phyloP scores from a whole-genome alignment of 257 asterid species.

The Cinchona pubescens region DNA sequence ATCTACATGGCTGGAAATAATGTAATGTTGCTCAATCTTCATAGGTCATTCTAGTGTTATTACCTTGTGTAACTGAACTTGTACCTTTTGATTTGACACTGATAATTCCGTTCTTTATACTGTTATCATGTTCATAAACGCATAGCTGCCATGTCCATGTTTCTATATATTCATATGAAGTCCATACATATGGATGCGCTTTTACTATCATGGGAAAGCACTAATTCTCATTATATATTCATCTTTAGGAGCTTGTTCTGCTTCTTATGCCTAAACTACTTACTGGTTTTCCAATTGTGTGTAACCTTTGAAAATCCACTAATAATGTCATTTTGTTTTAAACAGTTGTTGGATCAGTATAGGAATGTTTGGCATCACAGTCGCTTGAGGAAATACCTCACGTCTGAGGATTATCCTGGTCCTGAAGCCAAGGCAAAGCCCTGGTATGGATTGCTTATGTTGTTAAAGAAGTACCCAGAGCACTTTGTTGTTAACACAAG shows the following conservation, averaged over 20 bases:
- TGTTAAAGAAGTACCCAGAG: slow-evolving; percentile 84
- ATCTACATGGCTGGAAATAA: not conserved
- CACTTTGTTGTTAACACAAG: slow-evolving; percentile 89
- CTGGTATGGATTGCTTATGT: slow-evolving; percentile 83
- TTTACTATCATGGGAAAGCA: not conserved
- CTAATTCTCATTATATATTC: not conserved
- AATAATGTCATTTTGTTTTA: not conserved
- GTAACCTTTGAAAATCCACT: slow-evolving; percentile 3
- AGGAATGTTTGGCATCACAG: slow-evolving; percentile 78
- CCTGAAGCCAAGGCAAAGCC: slow-evolving; percentile 81
- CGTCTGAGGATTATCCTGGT: slow-evolving; percentile 59
- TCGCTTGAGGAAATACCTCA: slow-evolving; percentile 80
- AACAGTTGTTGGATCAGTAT: slow-evolving; percentile 76
- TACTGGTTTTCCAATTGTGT: not conserved
- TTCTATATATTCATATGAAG: not conserved
- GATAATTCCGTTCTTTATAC: not conserved
- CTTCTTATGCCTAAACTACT: not conserved
- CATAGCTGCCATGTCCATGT: not conserved
- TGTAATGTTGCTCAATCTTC: not conserved
- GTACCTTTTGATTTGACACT: not conserved
- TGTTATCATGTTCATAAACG: not conserved
- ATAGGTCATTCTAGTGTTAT: not conserved
- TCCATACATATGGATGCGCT: not conserved
- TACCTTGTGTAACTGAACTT: not conserved
- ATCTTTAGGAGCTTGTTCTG: not conserved